A percentile compares a stretch with the other conserved stretches of the same genome.
Evolutionary conservation across 2,329 filamentous ascomycete species (phyloP).

Genomic region (Passalora sequoiae): DNA sequence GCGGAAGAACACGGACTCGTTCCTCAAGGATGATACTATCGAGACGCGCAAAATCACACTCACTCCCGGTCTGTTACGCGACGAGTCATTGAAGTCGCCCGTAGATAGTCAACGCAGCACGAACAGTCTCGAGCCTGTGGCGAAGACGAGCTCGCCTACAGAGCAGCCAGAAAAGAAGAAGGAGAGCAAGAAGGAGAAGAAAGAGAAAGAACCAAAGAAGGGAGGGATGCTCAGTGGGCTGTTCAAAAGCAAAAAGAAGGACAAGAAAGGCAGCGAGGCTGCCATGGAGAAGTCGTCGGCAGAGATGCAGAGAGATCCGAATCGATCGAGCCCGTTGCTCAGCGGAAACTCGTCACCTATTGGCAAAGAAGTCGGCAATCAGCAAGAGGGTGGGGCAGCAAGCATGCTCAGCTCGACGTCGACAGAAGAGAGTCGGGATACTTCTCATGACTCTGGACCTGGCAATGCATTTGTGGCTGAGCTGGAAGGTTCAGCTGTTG

Average conservation of each 20-base stretch:
- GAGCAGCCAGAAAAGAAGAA: conserved; percentile 65
- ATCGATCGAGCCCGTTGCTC: conserved; percentile 18
- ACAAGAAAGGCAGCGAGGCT: conserved; percentile 54
- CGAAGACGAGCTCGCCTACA: conserved; percentile 58
- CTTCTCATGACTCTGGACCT: conserved; percentile 7
- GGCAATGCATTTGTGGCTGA: conserved; percentile 32
- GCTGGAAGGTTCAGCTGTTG: conserved; percentile 35
- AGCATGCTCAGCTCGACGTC: conserved; percentile 3
- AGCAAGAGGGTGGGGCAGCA: conserved; percentile 2
- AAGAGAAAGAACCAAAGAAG: conserved; percentile 68
- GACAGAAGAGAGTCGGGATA: conserved; percentile 7
- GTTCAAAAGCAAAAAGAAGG: conserved; percentile 62
- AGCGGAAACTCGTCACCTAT: conserved; percentile 24
- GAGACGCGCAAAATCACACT: conserved; percentile 97
- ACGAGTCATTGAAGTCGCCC: conserved; percentile 54
- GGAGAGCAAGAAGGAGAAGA: conserved; percentile 71
- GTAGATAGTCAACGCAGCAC: conserved; percentile 38
- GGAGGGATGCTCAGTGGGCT: conserved; percentile 65
- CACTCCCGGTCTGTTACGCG: conserved; percentile 84
- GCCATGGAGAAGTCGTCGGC: conserved; percentile 29
- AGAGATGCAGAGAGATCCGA: conserved; percentile 26
- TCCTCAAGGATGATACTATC: conserved; percentile 92
- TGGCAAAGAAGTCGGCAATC: conserved; percentile 14
- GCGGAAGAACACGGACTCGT: conserved; percentile 91
- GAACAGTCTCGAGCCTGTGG: conserved; percentile 70